phyloP scores from a whole-genome alignment of 2,329 filamentous ascomycete genomes.

The Apiospora sp. region DNA sequence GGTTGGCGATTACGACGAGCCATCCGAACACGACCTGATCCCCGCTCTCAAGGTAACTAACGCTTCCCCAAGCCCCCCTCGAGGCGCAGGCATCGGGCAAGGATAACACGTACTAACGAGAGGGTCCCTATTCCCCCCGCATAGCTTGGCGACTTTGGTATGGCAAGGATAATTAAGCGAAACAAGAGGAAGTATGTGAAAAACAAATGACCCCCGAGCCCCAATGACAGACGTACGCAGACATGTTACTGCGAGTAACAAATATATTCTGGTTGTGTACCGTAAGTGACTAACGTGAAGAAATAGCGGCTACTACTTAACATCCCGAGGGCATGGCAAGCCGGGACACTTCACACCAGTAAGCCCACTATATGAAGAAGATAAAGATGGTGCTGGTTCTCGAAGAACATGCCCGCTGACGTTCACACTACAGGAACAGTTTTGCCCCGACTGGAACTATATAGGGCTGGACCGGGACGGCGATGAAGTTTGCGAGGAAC shows the following conservation, averaged over 20 bases:
- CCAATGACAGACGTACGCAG: too few relatives aligned
- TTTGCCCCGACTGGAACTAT: background rate
- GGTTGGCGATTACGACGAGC: fast-evolving
- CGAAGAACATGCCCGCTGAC: too few relatives aligned
- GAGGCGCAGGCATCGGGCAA: too few relatives aligned
- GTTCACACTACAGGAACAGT: background rate
- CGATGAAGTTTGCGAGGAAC: background rate
- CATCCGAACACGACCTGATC: background rate
- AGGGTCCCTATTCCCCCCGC: too few relatives aligned
- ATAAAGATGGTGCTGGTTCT: too few relatives aligned
- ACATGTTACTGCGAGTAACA: too few relatives aligned
- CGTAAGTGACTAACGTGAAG: background rate
- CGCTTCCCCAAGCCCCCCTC: too few relatives aligned
- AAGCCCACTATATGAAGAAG: too few relatives aligned
- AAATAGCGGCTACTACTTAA: background rate
- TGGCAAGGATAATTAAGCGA: background rate
- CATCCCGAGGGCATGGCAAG: too few relatives aligned
- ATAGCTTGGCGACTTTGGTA: conserved; percentile 15
- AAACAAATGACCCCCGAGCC: background rate
- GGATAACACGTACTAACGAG: too few relatives aligned
- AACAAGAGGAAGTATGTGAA: conserved; percentile 9
- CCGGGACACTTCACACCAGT: background rate
- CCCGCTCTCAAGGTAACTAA: conserved; percentile 13
- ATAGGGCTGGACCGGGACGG: background rate
- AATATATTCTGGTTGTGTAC: too few relatives aligned